Conservation (phyloP, 2,329 filamentous ascomycete species). For the Fusarium caatingaense region DNA sequence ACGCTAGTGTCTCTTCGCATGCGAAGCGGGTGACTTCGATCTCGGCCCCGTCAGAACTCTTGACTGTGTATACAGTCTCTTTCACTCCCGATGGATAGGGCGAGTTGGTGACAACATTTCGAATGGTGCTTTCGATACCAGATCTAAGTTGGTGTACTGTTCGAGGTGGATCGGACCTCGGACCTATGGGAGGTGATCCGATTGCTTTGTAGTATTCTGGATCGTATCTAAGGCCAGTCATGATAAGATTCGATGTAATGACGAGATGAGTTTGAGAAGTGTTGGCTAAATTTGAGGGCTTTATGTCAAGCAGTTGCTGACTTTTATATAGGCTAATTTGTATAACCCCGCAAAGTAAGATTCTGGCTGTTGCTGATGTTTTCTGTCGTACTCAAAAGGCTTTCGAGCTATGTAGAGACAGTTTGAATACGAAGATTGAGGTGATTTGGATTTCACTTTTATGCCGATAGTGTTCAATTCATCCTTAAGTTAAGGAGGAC, state of each 20-base stretch:
- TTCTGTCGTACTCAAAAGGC: not conserved
- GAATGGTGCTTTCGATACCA: constrained; percentile 1
- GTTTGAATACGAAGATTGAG: not conserved
- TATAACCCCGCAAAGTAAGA: not conserved
- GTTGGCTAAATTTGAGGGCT: not conserved
- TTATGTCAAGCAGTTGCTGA: not conserved
- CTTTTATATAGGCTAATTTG: not conserved
- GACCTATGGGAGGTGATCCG: not conserved
- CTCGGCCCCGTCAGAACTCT: constrained; percentile 8
- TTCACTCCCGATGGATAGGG: not conserved
- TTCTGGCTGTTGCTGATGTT: not conserved
- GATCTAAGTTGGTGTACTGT: not conserved
- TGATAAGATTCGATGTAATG: not conserved
- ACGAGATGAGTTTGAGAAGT: not conserved
- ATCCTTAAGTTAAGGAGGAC: not conserved
- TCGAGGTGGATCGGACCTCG: not conserved
- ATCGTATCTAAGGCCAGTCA: not conserved
- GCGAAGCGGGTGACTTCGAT: constrained; percentile 22
- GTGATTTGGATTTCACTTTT: not conserved
- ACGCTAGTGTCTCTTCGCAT: constrained; percentile 2
- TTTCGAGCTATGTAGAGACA: not conserved
- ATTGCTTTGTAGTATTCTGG: not conserved
- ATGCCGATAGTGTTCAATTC: not conserved
- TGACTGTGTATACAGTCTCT: constrained; percentile 12
- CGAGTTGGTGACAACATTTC: not conserved